Evolutionary conservation across 2,329 filamentous ascomycete species (phyloP), one percentile per base, ranked within the genome.

Genomic region (Teratosphaeria gauchensis): DNA sequence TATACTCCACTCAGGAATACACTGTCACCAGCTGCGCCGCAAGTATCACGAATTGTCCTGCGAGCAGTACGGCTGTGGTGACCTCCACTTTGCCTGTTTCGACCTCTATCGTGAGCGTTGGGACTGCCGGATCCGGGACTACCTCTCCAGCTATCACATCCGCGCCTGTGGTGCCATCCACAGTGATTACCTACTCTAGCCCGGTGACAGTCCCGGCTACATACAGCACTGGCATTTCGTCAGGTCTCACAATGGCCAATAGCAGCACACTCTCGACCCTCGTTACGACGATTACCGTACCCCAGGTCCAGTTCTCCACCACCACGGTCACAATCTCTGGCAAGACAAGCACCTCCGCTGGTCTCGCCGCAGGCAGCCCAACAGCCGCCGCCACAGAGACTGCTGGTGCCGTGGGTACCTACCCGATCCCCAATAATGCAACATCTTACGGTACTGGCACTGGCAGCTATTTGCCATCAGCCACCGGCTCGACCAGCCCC

Each of bases 231-330:
- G 72, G 72, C 57, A 63, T 62, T n/a, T 69, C 66, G 9, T 58
- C 63, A 19, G 71, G 71, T 54, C 59, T 62, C 38, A 68, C 70
- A n/a, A 69, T 73, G 54, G 65, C 68, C 2, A 62, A 59, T 28
- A 69, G 68, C 59, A 69, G 62, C 61, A 68, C 61, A 57, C 69
- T 66, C n/a, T 67, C 65, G 32, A 64, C 66, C 16, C 63, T 75
- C 54, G 65, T 70, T 24, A 77, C 74, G 4, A 73, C 73, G 21
- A 66, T 79, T 59, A 78, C 75, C 14, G 76, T 80, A 28, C 77
- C 77, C 0, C 73, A 76, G 62, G 74, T 78, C 11, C 68, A 72
- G 62, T 77, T 78, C 72, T 72, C 71, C 32, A 77, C 75, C 35
- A 60, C 68, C 31, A 70, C 71, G 21, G 59, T 67, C 56, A 67